A percentile compares a stretch with the other conserved stretches of the same genome.
Evolutionary conservation across 139 green algal species (phyloP).

Genomic region (Ettlia oleoabundans): DNA sequence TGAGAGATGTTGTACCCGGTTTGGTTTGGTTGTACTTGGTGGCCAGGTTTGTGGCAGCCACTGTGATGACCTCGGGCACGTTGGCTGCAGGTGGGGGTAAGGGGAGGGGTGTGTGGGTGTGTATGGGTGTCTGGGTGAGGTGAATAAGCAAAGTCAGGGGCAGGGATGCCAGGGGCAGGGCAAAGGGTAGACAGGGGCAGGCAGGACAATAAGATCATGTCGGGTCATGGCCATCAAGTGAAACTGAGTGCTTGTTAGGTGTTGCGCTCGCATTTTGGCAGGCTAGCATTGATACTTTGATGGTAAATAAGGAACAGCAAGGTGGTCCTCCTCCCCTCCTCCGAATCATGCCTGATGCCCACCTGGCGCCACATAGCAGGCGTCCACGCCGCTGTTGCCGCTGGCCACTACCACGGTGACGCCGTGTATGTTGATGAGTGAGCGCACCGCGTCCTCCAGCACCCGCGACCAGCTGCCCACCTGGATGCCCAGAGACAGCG

Average conservation of each 20-base stretch:
- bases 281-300: too few species aligned
- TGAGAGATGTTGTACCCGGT: too few species aligned
- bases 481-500: slow-evolving; percentile 74
- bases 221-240: too few species aligned
- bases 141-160: not conserved
- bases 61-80: slow-evolving; percentile 56
- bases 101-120: not conserved
- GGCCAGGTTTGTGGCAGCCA: slow-evolving; percentile 49
- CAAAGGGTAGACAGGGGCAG: too few species aligned
- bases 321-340: not conserved
- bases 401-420: slow-evolving; percentile 52
- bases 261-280: too few species aligned
- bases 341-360: not conserved
- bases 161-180: too few species aligned
- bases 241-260: too few species aligned
- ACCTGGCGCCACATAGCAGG: slow-evolving; percentile 58
- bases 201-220: too few species aligned
- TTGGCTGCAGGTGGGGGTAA: slow-evolving; percentile 22
- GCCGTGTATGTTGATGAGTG: slow-evolving; percentile 42
- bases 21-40: slow-evolving; percentile 35
- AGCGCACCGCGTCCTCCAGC: slow-evolving; percentile 52
- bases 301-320: too few species aligned
- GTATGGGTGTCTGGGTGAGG: not conserved
- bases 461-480: slow-evolving; percentile 42
- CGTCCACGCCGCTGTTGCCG: slow-evolving; percentile 49